These are phyloP conservation scores for Neofusicoccum umdonicola DNA, from an alignment of 2,329 filamentous ascomycete genomes.

Conservation along the genomic window DNA sequence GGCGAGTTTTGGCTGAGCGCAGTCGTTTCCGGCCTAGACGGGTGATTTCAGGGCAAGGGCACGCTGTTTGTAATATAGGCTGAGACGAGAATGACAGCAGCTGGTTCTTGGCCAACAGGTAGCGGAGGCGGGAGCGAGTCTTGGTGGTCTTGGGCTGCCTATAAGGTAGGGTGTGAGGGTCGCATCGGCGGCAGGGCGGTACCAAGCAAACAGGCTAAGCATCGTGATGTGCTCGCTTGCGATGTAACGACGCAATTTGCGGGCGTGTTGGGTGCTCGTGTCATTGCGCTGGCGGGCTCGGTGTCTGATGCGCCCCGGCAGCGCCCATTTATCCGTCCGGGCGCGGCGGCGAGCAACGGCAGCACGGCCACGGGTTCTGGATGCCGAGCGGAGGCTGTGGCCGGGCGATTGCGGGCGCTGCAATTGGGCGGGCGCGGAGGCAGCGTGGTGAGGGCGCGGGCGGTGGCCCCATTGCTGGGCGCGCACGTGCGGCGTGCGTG, in stretches of 20 bases:
- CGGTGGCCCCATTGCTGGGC: background rate
- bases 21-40: background rate
- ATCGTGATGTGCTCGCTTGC: constrained; percentile 13
- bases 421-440: background rate
- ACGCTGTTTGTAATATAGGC: constrained; percentile 5
- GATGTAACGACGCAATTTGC: background rate
- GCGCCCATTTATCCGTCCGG: constrained; percentile 5
- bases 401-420: background rate
- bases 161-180: background rate
- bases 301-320: background rate
- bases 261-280: background rate
- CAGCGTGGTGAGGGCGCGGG: background rate
- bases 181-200: background rate
- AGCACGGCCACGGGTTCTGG: constrained; percentile 3
- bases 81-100: constrained; percentile 2
- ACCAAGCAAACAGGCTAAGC: constrained; percentile 14
- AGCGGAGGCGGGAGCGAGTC: background rate
- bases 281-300: background rate
- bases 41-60: constrained; percentile 1
- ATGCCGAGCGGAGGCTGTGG: background rate
- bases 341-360: background rate
- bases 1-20: background rate
- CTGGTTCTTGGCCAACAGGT: background rate
- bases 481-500: background rate
- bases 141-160: background rate